Conservation (phyloP, 768 basidiomycete genomes). For the Punctularia strigosozonata region DNA sequence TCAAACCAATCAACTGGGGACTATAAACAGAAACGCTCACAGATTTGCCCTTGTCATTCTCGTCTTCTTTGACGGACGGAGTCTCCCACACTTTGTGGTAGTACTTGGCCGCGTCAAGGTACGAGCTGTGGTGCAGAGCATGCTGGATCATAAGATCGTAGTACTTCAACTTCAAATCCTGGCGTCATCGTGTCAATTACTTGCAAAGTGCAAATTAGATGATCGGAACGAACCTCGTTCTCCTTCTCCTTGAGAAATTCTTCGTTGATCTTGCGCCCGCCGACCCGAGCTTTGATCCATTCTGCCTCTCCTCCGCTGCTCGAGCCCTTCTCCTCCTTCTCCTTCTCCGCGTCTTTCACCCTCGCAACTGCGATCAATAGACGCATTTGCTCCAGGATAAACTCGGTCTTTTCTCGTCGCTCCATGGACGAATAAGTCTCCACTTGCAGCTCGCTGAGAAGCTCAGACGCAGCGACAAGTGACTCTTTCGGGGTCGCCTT, state of each 20-base stretch:
- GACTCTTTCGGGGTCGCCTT: slow-evolving; percentile 43
- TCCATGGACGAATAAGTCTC: slow-evolving; percentile 99
- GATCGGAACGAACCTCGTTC: slow-evolving; percentile 56
- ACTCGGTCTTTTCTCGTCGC: slow-evolving; percentile 93
- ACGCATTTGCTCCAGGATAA: slow-evolving; percentile 96
- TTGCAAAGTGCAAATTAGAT: slow-evolving; percentile 2
- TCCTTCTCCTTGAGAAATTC: slow-evolving; percentile 81
- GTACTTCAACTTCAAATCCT: slow-evolving; percentile 94
- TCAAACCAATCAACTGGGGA: slow-evolving; percentile 5
- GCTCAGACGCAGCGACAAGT: slow-evolving; percentile 78
- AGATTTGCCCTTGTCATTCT: slow-evolving; percentile 50
- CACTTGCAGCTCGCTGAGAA: slow-evolving; percentile 91
- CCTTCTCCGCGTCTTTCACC: slow-evolving; percentile 56
- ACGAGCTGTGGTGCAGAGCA: slow-evolving; percentile 71
- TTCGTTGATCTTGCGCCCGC: slow-evolving; percentile 89
- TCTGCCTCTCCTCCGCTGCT: slow-evolving; percentile 72
- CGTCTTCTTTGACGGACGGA: slow-evolving; percentile 83
- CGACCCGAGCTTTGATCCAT: slow-evolving; percentile 88
- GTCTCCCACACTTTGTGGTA: slow-evolving; percentile 98
- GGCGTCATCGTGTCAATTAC: slow-evolving; percentile 3
- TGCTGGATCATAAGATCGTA: slow-evolving; percentile 97
- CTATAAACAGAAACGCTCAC: slow-evolving; percentile 26
- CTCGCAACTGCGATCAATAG: slow-evolving; percentile 68
- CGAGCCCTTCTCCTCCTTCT: slow-evolving; percentile 46
- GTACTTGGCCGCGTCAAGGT: slow-evolving; percentile 90